Evolutionary conservation across 768 basidiomycete genomes (phyloP), one percentile per base, ranked within the genome.

Genomic region (Lentinula detonsa): DNA sequence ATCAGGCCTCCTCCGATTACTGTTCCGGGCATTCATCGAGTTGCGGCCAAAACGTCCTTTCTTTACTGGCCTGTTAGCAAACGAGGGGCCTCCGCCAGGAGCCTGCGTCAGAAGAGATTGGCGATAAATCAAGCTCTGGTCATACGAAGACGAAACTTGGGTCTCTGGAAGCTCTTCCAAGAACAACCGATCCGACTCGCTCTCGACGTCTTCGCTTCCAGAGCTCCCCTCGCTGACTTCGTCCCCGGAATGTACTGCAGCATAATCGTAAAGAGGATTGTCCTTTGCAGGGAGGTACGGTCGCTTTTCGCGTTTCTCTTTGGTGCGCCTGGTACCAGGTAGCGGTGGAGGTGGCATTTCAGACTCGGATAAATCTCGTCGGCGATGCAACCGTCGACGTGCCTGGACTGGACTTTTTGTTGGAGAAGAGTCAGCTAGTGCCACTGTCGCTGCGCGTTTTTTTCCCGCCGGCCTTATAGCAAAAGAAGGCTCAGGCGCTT

Each of bases 171-270:
- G 71, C 51, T 86, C 81, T 62, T 83, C 78, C 37, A 91, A 70
- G 72, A 94, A 94, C 63, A 71, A 74, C 50, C 81, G 75, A 67
- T 93, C 91, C 37, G 82, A 84, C 66, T 88, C 90, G 68, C 78
- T 81, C 66, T 88, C 88, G 31, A 74, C 76, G 28, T 82, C 79
- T 63, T 78, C 82, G 65, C 74, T 78, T 37, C 74, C 78, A 0
- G 86, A 87, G 1, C 75, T 76, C 37, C 89, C 90, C 59, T 77
- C 81, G 65, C 86, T 87, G 59, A 78, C 77, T 67, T 93, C 92
- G 60, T 91, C 90, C 18, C 91, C 92, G 8, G 93, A 94, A 66
- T 93, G 92, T 16, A 72, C 72, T 3, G 92, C 92, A 68, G 86
- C 87, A 37, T 83, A 76, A 65, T 91, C 90, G 56, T 91, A 77